Base-by-base conservation (phyloP, 1,139 yeast species). In the Sugiyamaella sp. region DNA sequence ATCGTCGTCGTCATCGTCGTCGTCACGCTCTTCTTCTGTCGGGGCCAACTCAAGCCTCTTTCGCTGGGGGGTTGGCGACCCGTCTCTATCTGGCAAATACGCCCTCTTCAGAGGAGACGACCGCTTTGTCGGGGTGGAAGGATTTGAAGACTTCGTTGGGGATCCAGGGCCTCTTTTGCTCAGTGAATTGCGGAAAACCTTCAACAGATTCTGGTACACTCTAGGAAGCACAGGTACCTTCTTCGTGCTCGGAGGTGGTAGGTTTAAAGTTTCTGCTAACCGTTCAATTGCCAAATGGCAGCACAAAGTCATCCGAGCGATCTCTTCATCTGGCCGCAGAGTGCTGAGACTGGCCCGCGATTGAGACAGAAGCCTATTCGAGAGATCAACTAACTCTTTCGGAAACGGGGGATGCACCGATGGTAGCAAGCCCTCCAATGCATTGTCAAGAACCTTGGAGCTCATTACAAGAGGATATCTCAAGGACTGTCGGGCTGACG, bases 281-380 rank as follows among this genome's bases (percentile, higher is more conserved):
- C 55, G 51, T 50, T 70, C 72, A n/a, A 64, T 59, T 1, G 74
- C 74, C 32, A 71, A 47, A 16, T 64, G 64, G 12, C 69, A 65
- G 54, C 73, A 68, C 4, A 71, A 43, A 33, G 62, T 63, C n/a
- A 58, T 46, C 5, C 74, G 55, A 1, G 73, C 74, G 1, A 69
- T 61, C 46, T 70, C 73, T 51, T 69, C 71, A 4, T 55, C 57
- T 1, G 71, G 66, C 29, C 64, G 63, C 39, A 71, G 55, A 4
- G 56, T 50, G 5, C 44, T 40, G 37, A 65, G 54, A 24, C 57
- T 57, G 38, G 45, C 50, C 32, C 49, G 39, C 9, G 67, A 64
- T 43, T 60, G 62, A 29, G 58, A 50, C 24, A 53, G 53, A 20
- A 61, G 51, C 12, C 51, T 52, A 10, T 53, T 44, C 2, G 64